These are phyloP conservation scores for Acacia crassicarpa DNA, from an alignment of 306 rosid genomes.

Conservation along the genomic window DNA sequence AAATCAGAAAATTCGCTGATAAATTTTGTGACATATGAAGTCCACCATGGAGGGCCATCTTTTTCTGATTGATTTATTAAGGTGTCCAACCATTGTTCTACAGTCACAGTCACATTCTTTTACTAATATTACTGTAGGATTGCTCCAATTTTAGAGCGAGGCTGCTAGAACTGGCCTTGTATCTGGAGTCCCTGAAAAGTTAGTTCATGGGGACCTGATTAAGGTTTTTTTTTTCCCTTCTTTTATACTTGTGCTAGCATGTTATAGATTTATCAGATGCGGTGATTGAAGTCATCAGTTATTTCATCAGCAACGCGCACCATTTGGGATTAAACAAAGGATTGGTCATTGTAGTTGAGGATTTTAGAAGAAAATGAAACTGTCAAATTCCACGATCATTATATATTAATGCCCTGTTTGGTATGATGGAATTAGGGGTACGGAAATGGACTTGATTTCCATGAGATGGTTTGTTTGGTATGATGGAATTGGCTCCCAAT, in stretches of 20 bases:
- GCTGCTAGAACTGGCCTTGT: not conserved
- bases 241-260: not conserved
- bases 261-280: not conserved
- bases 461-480: too few relatives aligned
- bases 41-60: slow-evolving; percentile 19
- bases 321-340: not conserved
- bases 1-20: slow-evolving; percentile 27
- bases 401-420: not conserved
- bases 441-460: too few relatives aligned
- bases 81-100: not conserved
- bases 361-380: too few relatives aligned
- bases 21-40: slow-evolving; percentile 19
- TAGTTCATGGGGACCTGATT: not conserved
- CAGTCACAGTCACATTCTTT: not conserved
- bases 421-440: too few relatives aligned
- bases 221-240: not conserved
- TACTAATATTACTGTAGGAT: not conserved
- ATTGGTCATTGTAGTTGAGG: not conserved
- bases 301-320: not conserved
- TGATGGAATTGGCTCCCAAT: too few relatives aligned
- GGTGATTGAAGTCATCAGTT: not conserved
- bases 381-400: not conserved
- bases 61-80: slow-evolving; percentile 27
- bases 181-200: not conserved
- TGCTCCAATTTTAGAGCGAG: not conserved